Evolutionary conservation across 208 protist species (phyloP), one percentile per base, ranked within the genome.

Genomic region (Trypanosoma mega): DNA sequence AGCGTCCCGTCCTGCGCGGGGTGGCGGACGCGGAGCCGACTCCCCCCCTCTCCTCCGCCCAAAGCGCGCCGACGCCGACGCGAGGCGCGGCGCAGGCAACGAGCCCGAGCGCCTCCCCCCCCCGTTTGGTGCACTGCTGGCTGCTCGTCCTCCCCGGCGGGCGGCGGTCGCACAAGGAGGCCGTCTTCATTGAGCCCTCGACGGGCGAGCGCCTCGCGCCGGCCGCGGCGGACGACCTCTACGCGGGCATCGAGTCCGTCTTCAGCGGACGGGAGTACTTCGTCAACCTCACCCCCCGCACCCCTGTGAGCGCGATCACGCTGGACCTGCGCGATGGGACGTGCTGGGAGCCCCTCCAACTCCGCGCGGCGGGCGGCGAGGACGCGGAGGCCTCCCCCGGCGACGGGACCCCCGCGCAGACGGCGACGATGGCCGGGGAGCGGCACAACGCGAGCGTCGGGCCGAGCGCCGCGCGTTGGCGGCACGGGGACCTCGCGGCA

Each of bases 191-290:
- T 12, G 95, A 98, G 63, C 78, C 93, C 9, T 80, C 83, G 7
- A 95, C 87, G 1, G 95, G 92, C 1, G 63, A 90, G 34, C 52
- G 80, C 2, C 66, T 93, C 21, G 52, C 74, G 0, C 48, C 74
- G 11, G 37, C 50, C 2, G 61, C 60, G 14, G 67, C 76, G 3
- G 78, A 89, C 36, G 33, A 51, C 8, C 65, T 68, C 24, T 98
- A 97, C 74, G 78, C 76, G 0, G 83, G 80, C 7, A 71, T 98
- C 23, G 93, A 98, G 56, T 48, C 73, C 9, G 48, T 97, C 27
- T 98, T 97, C 68, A 96, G 94, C 60, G 61, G 93, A 26, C 65
- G 71, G 27, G 90, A 97, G 54, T 95, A 96, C 51, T 96, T 78
- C 34, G 80, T 97, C 1, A 97, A 97, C 39, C 74, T 98, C 49